Base-by-base conservation (phyloP, 1,139 yeast genomes). In the Saccharomyces pastorianus region DNA sequence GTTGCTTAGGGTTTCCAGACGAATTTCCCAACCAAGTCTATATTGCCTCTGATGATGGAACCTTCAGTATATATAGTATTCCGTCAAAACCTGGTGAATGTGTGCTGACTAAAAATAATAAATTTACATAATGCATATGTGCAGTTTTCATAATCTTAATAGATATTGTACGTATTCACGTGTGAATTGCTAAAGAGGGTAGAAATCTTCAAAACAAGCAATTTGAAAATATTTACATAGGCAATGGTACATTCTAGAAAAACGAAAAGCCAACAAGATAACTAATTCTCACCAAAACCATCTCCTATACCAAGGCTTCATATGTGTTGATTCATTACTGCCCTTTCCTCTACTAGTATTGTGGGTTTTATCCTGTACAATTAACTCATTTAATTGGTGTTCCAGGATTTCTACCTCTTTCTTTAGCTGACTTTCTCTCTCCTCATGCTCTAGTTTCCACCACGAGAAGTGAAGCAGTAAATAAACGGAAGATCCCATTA, bases 391-490 rank as follows among this genome's bases (percentile, higher is more conserved):
- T 20, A 66, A 50, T 48, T 64, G 58, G 3, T 46, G 31, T 47
- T 66, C 67, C 38, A 65, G 48, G 2, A 14, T 52, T 23, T 53
- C 47, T 8, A 62, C 64, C 41, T 59, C 53, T 13, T 53, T 26
- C 32, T 56, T 46, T 27, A 60, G 52, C 32, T 63, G 66, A 6
- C 51, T 47, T 48, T 71, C 73, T 17, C 63, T 64, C 50, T 64
- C 67, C 1, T 65, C 63, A 49, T 64, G 65, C 55, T 69, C 73
- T 32, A 68, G 52, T 41, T 61, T 60, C 72, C 73, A 68, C 74
- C 74, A 71, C 1, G 61, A 32, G 46, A 59, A 63, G 46, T 71
- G 73, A 34, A 61, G 60, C 1, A 61, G 51, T 42, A 71, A 53
- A 51, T 70, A 71, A 2, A 64, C 64, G 11, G 65, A 56, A 0